Conservation (phyloP, 768 basidiomycete genomes). For the Mycena indigotica region DNA sequence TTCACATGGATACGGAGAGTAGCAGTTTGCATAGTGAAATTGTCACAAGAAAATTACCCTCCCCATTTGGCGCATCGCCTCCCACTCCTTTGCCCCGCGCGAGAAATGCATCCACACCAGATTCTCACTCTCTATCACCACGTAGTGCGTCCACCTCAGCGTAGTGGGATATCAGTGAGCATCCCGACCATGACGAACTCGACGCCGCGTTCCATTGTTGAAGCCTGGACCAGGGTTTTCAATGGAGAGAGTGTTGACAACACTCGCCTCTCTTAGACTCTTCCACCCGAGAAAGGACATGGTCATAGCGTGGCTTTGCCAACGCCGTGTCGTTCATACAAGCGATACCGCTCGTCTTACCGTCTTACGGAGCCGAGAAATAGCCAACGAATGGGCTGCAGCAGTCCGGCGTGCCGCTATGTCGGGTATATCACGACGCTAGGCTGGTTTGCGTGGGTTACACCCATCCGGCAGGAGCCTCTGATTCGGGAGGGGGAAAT, state of each 20-base stretch:
- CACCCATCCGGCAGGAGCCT: too few species aligned
- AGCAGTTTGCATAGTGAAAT: too few species aligned
- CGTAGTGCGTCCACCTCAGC: background rate
- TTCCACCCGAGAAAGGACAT: background rate
- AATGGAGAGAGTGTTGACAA: conserved; percentile 9
- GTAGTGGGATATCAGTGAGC: background rate
- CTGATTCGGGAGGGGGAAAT: too few species aligned
- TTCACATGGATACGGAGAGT: too few species aligned
- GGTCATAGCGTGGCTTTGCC: conserved; percentile 6
- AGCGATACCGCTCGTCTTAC: conserved; percentile 4
- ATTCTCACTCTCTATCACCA: conserved; percentile 13
- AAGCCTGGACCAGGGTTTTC: conserved; percentile 14
- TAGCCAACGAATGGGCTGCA: too few species aligned
- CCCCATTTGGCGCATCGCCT: background rate
- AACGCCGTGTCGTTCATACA: background rate
- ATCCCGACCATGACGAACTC: background rate
- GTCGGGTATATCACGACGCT: too few species aligned
- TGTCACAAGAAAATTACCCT: background rate
- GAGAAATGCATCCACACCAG: conserved; percentile 11
- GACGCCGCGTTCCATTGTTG: conserved; percentile 8
- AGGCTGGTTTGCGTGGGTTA: too few species aligned
- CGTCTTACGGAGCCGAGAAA: too few species aligned
- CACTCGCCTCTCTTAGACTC: background rate
- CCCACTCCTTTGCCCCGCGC: conserved; percentile 12
- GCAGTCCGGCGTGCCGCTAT: too few species aligned